A percentile compares a stretch with the other conserved stretches of the same genome.
Evolutionary conservation across 2,329 filamentous ascomycete genomes (phyloP).

Genomic region (Ceratocystis alfenasii): DNA sequence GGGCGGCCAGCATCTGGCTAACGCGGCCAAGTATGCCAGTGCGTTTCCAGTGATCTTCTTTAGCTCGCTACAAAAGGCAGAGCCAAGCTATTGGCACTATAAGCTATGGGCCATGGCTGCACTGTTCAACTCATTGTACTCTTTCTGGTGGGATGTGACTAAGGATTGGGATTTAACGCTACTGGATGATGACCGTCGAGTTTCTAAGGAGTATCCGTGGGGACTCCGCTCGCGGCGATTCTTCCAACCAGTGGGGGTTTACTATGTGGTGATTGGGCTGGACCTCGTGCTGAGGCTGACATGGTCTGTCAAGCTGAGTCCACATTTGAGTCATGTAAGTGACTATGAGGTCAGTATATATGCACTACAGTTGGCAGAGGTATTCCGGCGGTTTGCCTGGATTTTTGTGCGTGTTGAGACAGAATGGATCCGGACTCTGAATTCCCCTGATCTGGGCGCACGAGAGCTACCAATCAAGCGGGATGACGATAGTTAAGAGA

Average conservation of each 20-base stretch:
- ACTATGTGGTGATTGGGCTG: slow-evolving; percentile 68
- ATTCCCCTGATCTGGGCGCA: slow-evolving; percentile 60
- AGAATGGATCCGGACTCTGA: slow-evolving; percentile 62
- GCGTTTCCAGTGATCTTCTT: slow-evolving; percentile 86
- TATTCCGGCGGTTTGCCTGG: slow-evolving; percentile 87
- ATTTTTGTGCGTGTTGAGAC: slow-evolving; percentile 92
- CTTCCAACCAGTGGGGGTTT: slow-evolving; percentile 60
- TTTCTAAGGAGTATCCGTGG: slow-evolving; percentile 55
- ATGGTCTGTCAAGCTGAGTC: slow-evolving; percentile 79
- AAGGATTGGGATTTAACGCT: slow-evolving; percentile 94
- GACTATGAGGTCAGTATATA: slow-evolving; percentile 86
- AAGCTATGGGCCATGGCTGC: slow-evolving; percentile 59
- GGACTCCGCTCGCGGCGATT: slow-evolving; percentile 64
- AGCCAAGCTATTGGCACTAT: slow-evolving; percentile 34
- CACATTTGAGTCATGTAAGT: slow-evolving; percentile 69
- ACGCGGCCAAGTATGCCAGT: slow-evolving; percentile 87
- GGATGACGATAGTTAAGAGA: slow-evolving; percentile 32
- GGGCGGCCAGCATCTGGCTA: slow-evolving; percentile 81
- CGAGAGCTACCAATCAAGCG: slow-evolving; percentile 57
- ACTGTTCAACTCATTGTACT: slow-evolving; percentile 75
- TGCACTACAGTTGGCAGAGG: slow-evolving; percentile 72
- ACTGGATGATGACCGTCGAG: slow-evolving; percentile 49
- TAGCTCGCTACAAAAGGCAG: slow-evolving; percentile 57
- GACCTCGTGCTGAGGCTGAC: slow-evolving; percentile 78
- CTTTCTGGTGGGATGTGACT: slow-evolving; percentile 96